Evolutionary conservation across 2,329 filamentous ascomycete species (phyloP).

Genomic region (Alternaria ventricosa): DNA sequence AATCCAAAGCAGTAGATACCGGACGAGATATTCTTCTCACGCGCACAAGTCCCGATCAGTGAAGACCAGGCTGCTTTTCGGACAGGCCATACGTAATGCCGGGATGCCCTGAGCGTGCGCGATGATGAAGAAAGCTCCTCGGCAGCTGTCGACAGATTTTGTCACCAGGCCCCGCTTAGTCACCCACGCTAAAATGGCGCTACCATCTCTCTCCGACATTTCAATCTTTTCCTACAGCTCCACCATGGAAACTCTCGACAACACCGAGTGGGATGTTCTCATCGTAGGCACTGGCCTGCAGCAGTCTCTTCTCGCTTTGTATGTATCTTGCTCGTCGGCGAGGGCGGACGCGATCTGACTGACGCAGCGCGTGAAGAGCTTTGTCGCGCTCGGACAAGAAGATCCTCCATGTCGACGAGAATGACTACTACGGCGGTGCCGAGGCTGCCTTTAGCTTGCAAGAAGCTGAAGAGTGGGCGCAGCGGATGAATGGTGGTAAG

Average conservation of each 20-base stretch:
- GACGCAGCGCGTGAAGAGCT: slow-evolving; percentile 75
- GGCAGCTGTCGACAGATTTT: slow-evolving; percentile 30
- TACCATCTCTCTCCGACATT: slow-evolving; percentile 27
- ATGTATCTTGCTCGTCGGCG: slow-evolving; percentile 38
- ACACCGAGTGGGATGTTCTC: slow-evolving; percentile 60
- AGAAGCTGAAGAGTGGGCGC: slow-evolving; percentile 79
- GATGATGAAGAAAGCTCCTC: slow-evolving; percentile 31
- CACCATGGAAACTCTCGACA: slow-evolving; percentile 59
- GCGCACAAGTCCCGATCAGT: slow-evolving; percentile 51
- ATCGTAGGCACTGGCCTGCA: slow-evolving; percentile 61
- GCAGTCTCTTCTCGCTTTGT: slow-evolving; percentile 62
- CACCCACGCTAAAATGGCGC: slow-evolving; percentile 30
- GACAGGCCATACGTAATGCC: slow-evolving; percentile 42
- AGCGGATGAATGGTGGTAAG: slow-evolving; percentile 46
- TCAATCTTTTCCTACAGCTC: slow-evolving; percentile 23
- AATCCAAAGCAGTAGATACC: slow-evolving; percentile 61
- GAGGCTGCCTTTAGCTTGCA: slow-evolving; percentile 86
- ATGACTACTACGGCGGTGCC: slow-evolving; percentile 84
- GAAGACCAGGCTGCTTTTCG: slow-evolving; percentile 51
- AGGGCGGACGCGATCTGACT: slow-evolving; percentile 66
- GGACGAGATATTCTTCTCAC: slow-evolving; percentile 55
- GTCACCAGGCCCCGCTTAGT: slow-evolving; percentile 37
- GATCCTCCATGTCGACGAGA: slow-evolving; percentile 85
- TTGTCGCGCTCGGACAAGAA: slow-evolving; percentile 92
- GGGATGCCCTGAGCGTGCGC: slow-evolving; percentile 46